A percentile compares a stretch with the other conserved stretches of the same genome.
Evolutionary conservation across 768 basidiomycete species (phyloP).

Genomic region (Kwoniella dendrophila): DNA sequence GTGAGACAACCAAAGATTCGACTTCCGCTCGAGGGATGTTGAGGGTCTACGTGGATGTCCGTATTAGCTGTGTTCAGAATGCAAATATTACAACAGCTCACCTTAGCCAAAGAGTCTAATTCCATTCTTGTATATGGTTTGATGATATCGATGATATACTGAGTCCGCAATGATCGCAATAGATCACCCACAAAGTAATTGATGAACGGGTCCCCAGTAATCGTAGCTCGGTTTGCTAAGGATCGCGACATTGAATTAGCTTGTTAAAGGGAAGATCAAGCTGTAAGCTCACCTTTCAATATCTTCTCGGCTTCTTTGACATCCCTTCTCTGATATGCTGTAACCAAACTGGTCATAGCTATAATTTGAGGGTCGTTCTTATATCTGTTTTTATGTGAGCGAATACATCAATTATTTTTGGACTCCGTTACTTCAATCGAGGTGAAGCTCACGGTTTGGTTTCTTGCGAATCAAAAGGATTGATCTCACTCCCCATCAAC

Average conservation of each 20-base stretch:
- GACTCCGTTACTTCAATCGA: neutral
- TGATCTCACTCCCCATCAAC: constrained; percentile 97
- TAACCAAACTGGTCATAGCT: constrained; percentile 96
- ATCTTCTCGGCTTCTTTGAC: constrained; percentile 98
- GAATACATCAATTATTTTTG: no score
- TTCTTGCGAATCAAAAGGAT: constrained; percentile 99
- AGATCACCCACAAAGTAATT: constrained; percentile 94
- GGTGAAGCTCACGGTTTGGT: constrained; percentile 79
- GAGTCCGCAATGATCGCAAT: constrained; percentile 86
- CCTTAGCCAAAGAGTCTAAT: constrained; percentile 88
- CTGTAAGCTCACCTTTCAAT: constrained; percentile 70
- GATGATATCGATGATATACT: constrained; percentile 96
- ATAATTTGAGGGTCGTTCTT: constrained; percentile 95
- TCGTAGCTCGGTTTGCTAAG: constrained; percentile 86
- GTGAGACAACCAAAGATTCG: constrained; percentile 86
- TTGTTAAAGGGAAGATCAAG: neutral
- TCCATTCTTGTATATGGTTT: constrained; percentile 96
- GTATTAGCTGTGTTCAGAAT: neutral
- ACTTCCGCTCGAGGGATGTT: constrained; percentile 90
- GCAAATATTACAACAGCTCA: constrained; percentile 48
- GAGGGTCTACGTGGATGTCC: constrained; percentile 70
- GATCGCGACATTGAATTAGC: neutral
- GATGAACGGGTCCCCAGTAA: constrained; percentile 96
- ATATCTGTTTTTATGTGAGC: constrained; percentile 62
- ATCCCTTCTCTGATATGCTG: constrained; percentile 93